Evolutionary conservation across 2,329 filamentous ascomycete species (phyloP).

Genomic region (Biscogniauxia sp.): DNA sequence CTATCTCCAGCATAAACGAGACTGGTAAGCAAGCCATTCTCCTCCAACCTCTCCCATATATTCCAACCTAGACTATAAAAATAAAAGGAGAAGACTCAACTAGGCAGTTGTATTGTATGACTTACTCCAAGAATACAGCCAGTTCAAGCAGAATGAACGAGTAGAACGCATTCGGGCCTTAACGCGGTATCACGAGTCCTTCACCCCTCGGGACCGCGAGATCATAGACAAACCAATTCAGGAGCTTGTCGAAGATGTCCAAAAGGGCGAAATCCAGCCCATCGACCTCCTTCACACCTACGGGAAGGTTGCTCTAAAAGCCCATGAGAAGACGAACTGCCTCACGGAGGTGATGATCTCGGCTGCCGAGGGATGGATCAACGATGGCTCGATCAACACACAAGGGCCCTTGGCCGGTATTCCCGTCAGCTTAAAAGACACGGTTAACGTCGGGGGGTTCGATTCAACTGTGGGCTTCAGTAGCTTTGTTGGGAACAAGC

Average conservation of each 20-base stretch:
- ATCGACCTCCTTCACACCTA: slow-evolving; percentile 79
- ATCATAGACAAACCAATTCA: slow-evolving; percentile 74
- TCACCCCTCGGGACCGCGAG: slow-evolving; percentile 62
- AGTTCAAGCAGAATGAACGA: slow-evolving; percentile 77
- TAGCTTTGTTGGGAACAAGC: slow-evolving; percentile 65
- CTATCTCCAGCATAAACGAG: slow-evolving; percentile 68
- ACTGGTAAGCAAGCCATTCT: slow-evolving; percentile 55
- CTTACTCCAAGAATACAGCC: slow-evolving; percentile 46
- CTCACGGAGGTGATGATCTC: slow-evolving; percentile 82
- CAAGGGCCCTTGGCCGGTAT: slow-evolving; percentile 83
- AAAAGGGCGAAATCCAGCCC: slow-evolving; percentile 63
- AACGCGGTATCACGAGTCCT: slow-evolving; percentile 60
- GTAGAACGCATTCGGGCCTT: slow-evolving; percentile 66
- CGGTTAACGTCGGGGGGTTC: slow-evolving; percentile 76
- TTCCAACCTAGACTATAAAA: too few relatives aligned
- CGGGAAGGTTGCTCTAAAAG: slow-evolving; percentile 79
- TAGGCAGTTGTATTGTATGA: not conserved
- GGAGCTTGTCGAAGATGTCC: slow-evolving; percentile 74
- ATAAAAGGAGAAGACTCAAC: too few relatives aligned
- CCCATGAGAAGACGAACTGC: slow-evolving; percentile 85
- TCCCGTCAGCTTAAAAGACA: slow-evolving; percentile 81
- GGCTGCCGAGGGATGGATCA: slow-evolving; percentile 72
- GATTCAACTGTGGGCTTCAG: slow-evolving; percentile 83
- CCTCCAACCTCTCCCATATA: not conserved
- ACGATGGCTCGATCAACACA: slow-evolving; percentile 60